These are phyloP conservation scores for Zangia roseola DNA, from an alignment of 768 basidiomycete species.

Conservation along the genomic window DNA sequence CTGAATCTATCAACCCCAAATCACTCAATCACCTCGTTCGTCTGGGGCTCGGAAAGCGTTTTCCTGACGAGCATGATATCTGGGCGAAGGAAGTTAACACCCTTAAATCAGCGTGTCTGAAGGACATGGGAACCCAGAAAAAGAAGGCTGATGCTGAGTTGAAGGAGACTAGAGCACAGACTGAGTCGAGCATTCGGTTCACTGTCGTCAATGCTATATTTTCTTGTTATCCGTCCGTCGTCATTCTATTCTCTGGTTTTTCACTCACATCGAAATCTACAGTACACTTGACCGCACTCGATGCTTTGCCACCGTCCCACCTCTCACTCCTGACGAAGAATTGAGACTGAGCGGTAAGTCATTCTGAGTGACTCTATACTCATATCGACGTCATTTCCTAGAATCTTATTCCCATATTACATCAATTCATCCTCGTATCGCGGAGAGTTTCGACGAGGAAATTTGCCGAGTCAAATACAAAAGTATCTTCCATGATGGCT, in stretches of 20 bases:
- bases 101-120: not conserved
- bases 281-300: conserved; percentile 21
- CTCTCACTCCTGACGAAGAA: conserved; percentile 16
- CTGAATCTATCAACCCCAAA: conserved; percentile 20
- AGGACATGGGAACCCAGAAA: conserved; percentile 3
- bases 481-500: conserved; percentile 15
- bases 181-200: conserved; percentile 21
- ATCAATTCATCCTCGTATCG: conserved; percentile 17
- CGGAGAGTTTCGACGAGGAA: conserved; percentile 19
- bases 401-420: conserved; percentile 18
- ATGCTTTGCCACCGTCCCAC: conserved; percentile 12
- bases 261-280: not conserved
- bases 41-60: conserved; percentile 33
- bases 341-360: conserved; percentile 11
- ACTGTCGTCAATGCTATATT: conserved; percentile 29
- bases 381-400: not conserved
- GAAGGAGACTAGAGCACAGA: conserved; percentile 7
- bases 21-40: conserved; percentile 30
- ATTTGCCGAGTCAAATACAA: conserved; percentile 14
- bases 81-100: conserved; percentile 23
- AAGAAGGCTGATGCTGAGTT: conserved; percentile 14
- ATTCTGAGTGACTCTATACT: not conserved
- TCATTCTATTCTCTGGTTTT: not conserved
- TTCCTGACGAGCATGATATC: conserved; percentile 18
- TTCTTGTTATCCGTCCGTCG: conserved; percentile 21